Evolutionary conservation across 768 basidiomycete species (phyloP), one percentile per base, ranked within the genome.

Genomic region (Leccinum arenicola): DNA sequence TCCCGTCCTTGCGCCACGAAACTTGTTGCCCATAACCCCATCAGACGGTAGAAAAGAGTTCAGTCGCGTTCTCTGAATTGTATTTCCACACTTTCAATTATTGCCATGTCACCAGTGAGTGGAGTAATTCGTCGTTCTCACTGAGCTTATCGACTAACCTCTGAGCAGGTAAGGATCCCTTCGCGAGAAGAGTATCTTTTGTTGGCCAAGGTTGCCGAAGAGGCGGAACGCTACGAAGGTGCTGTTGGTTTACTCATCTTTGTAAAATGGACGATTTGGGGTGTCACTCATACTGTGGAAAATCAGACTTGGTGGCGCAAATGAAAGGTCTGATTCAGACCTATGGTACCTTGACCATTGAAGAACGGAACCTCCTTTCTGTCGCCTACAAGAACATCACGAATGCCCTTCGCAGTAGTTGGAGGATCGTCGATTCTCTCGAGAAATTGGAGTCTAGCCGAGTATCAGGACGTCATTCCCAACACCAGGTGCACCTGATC

Each of bases 331-430:
- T 93, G 62, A 83, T 87, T 71, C 81, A 83, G 56, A 78, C 82
- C 50, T 84, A 84, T 64, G 85, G 86, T 65, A 82, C 85, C 58
- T 82, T 93, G 62, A 85, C 86, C 52, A 81, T 88, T 64, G 92
- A 95, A 70, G 92, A 95, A 76, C 89, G 93, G 66, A 94, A 91
- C 73, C 80, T 95, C 36, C 83, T 94, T 58, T 94, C 92, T 3
- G 84, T 93, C 60, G 92, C 93, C 27, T 94, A 92, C 80, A 95
- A 95, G 82, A 93, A 93, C 73, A 78, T 89, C 63, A 95, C 91
- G 19, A 91, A 91, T 67, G 84, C 80, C 19, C 84, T 92, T 59
- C 87, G 93, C 56, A 87, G 85, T 52, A 91, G 90, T 64, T 95
- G 93, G 93, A 82, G 92, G 66, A 84, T 86, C 65, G 80, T 93